A percentile compares a stretch with the other conserved stretches of the same genome.
phyloP scores from a whole-genome alignment of 108 stramenopile species.

The Cyclotella baltica region DNA sequence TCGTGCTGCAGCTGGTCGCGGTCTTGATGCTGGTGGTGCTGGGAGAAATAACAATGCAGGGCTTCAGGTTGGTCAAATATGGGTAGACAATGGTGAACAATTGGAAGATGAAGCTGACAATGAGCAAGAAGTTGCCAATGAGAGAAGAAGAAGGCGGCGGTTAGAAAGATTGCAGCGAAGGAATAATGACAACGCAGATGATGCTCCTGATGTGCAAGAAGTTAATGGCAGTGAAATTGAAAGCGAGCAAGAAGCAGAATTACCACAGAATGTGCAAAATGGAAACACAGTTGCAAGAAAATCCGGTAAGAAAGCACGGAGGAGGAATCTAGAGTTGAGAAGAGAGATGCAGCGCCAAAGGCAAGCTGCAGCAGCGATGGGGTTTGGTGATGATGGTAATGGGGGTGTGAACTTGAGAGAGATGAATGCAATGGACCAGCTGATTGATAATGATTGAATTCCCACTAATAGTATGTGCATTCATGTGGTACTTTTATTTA shows the following conservation, averaged over 20 bases:
- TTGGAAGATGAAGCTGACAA: constrained; percentile 29
- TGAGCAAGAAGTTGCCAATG: constrained; percentile 32
- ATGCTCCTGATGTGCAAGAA: neutral
- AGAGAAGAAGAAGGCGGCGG: constrained; percentile 40
- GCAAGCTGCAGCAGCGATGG: constrained; percentile 78
- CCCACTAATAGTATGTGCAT: neutral
- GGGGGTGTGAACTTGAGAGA: constrained; percentile 21
- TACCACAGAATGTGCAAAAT: neutral
- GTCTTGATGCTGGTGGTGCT: constrained; percentile 10
- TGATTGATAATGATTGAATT: constrained; percentile 55
- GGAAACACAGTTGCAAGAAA: constrained; percentile 45
- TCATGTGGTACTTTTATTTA: neutral
- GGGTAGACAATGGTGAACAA: constrained; percentile 22
- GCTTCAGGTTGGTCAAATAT: constrained; percentile 9
- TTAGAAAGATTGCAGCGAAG: constrained; percentile 40
- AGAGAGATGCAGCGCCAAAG: constrained; percentile 77
- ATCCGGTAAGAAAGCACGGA: constrained; percentile 75
- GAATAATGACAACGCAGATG: constrained; percentile 6
- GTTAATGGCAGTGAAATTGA: constrained; percentile 21
- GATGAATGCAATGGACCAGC: constrained; percentile 51
- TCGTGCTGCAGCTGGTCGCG: constrained; percentile 29
- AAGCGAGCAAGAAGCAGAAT: constrained; percentile 37
- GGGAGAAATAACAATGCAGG: constrained; percentile 1
- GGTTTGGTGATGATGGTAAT: constrained; percentile 56
- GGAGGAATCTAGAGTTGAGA: constrained; percentile 64